These are phyloP conservation scores for Conoideocrella luteorostrata DNA, from an alignment of 2,329 filamentous ascomycete species.

Conservation along the genomic window DNA sequence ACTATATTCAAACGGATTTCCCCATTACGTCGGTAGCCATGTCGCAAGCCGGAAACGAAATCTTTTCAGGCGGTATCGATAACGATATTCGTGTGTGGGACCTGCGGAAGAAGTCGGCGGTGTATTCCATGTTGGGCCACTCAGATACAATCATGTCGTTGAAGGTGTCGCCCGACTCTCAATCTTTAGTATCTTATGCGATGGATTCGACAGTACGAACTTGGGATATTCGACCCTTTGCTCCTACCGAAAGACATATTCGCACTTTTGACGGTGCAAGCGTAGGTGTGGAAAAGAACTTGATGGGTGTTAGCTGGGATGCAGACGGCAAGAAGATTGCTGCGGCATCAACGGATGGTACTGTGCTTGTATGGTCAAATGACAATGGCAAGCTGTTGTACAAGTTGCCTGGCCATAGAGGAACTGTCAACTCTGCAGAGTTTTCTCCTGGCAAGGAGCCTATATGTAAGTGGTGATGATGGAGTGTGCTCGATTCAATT, in stretches of 20 bases:
- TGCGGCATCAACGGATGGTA: slow-evolving; percentile 84
- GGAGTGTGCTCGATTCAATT: not conserved
- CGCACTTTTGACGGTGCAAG: slow-evolving; percentile 90
- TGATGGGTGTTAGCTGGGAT: slow-evolving; percentile 88
- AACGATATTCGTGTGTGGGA: slow-evolving; percentile 98
- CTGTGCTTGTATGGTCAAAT: slow-evolving; percentile 83
- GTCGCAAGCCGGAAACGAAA: slow-evolving; percentile 90
- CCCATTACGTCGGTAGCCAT: slow-evolving; percentile 87
- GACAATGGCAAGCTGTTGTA: slow-evolving; percentile 86
- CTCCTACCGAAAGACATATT: slow-evolving; percentile 77
- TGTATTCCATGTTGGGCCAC: slow-evolving; percentile 85
- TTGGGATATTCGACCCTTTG: slow-evolving; percentile 95
- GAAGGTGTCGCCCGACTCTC: slow-evolving; percentile 85
- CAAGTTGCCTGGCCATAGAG: slow-evolving; percentile 92
- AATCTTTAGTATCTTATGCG: slow-evolving; percentile 82
- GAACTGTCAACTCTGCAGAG: slow-evolving; percentile 89
- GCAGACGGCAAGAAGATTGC: slow-evolving; percentile 78
- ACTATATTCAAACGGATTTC: slow-evolving; percentile 85
- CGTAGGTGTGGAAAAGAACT: slow-evolving; percentile 81
- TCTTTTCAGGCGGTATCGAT: slow-evolving; percentile 92
- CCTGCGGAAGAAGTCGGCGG: slow-evolving; percentile 79
- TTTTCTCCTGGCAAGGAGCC: slow-evolving; percentile 82
- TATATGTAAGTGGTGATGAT: slow-evolving; percentile 59
- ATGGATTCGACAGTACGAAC: slow-evolving; percentile 92
- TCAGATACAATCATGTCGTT: slow-evolving; percentile 88